Conservation (phyloP, 2,329 filamentous ascomycete species). For the Botrytis fabae region DNA sequence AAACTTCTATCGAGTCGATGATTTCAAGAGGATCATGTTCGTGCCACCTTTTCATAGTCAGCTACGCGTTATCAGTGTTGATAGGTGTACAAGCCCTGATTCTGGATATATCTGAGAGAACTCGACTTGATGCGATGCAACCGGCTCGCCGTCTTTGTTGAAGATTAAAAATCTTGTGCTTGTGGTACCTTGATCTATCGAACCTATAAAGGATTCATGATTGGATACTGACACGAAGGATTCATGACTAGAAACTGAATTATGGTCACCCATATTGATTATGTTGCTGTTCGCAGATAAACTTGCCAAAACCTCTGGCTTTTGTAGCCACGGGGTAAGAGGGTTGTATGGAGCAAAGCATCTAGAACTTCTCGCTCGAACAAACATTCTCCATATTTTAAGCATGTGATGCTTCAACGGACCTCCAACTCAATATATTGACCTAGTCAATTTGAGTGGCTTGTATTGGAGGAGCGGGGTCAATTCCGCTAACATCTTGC, state of each 20-base stretch:
- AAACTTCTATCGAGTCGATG: slow-evolving; percentile 71
- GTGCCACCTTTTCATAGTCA: slow-evolving; percentile 67
- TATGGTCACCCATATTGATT: slow-evolving; percentile 24
- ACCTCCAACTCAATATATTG: background rate
- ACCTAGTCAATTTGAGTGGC: background rate
- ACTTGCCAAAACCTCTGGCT: background rate
- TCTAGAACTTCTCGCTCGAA: background rate
- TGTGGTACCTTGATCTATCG: slow-evolving; percentile 79
- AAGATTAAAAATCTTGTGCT: slow-evolving; percentile 79
- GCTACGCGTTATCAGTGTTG: background rate
- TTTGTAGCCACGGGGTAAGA: slow-evolving; percentile 13
- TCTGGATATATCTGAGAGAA: slow-evolving; percentile 74
- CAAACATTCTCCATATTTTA: background rate
- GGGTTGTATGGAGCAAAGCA: background rate
- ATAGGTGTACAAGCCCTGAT: slow-evolving; percentile 60
- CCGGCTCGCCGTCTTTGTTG: slow-evolving; percentile 66
- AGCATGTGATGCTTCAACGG: background rate
- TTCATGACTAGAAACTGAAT: slow-evolving; percentile 10
- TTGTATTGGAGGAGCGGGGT: background rate
- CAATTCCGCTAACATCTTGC: slow-evolving; percentile 9
- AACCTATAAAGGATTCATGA: slow-evolving; percentile 60
- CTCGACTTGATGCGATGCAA: slow-evolving; percentile 73
- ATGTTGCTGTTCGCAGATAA: background rate
- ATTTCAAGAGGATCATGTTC: slow-evolving; percentile 83
- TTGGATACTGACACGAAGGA: slow-evolving; percentile 51